These are phyloP conservation scores for Bremia lactucae DNA, from an alignment of 352 stramenopile species.

Conservation along the genomic window DNA sequence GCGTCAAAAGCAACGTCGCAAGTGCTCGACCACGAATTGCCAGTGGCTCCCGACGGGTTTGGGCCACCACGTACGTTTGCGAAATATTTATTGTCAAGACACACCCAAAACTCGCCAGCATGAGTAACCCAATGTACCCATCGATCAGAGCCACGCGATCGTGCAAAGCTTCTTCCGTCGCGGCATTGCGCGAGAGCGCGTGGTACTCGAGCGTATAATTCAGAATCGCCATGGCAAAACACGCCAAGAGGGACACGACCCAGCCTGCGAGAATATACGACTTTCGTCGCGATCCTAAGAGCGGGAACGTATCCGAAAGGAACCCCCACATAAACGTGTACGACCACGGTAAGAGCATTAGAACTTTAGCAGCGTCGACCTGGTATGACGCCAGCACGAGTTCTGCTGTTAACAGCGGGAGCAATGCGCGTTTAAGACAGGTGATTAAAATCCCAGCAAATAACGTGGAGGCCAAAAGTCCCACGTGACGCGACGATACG, in stretches of 20 bases:
- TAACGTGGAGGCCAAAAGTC: conserved; percentile 27
- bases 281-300: conserved; percentile 40
- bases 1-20: conserved; percentile 37
- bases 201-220: conserved; percentile 45
- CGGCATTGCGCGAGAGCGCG: conserved; percentile 9
- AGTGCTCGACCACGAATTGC: conserved; percentile 23
- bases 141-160: conserved; percentile 26
- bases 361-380: conserved; percentile 20
- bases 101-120: conserved; percentile 37
- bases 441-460: conserved; percentile 27
- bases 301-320: conserved; percentile 34
- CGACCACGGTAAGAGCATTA: conserved; percentile 38
- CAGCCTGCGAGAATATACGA: conserved; percentile 46
- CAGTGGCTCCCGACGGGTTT: conserved; percentile 38
- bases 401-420: conserved; percentile 33
- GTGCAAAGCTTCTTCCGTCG: conserved; percentile 8
- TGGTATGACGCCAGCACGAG: conserved; percentile 25
- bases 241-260: conserved; percentile 26
- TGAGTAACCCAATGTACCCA: conserved; percentile 31
- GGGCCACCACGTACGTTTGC: conserved; percentile 46
- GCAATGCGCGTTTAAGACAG: conserved; percentile 25
- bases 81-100: conserved; percentile 37
- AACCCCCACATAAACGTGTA: conserved; percentile 42
- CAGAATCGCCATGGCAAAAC: conserved; percentile 43
- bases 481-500: conserved; percentile 16